Evolutionary conservation across 2,329 filamentous ascomycete species (phyloP).

Genomic region (Penicillium verrucosum): DNA sequence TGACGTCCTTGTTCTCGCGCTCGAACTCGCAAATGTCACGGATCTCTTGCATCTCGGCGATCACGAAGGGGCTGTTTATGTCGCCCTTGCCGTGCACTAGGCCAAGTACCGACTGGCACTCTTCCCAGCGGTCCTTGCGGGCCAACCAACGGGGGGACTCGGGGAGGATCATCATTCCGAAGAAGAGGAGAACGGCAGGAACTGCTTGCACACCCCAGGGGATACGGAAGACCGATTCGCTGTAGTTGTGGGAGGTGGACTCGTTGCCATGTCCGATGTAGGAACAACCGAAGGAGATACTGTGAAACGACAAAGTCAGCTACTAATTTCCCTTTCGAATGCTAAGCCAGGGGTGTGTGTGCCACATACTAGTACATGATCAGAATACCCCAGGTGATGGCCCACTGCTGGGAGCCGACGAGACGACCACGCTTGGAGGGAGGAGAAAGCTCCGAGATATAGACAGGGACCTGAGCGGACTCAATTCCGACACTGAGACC

Average conservation of each 20-base stretch:
- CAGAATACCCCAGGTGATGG: constrained; percentile 68
- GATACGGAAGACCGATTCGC: constrained; percentile 57
- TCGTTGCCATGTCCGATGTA: constrained; percentile 4
- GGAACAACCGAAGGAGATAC: constrained; percentile 39
- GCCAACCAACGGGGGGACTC: constrained; percentile 64
- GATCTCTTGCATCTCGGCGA: constrained; percentile 68
- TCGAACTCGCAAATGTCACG: constrained; percentile 72
- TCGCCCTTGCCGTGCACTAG: constrained; percentile 65
- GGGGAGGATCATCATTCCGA: constrained; percentile 53
- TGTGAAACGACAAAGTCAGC: constrained; percentile 16
- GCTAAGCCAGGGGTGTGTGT: constrained; percentile 55
- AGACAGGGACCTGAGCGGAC: constrained; percentile 68
- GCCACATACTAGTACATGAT: constrained; percentile 63
- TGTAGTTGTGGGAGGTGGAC: constrained; percentile 32
- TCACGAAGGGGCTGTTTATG: constrained; percentile 61
- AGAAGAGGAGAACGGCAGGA: constrained; percentile 56
- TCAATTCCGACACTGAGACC: constrained; percentile 71
- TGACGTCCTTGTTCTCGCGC: constrained; percentile 64
- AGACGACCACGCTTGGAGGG: constrained; percentile 58
- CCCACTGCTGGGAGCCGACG: constrained; percentile 71
- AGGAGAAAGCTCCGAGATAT: constrained; percentile 64
- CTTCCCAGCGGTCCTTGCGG: constrained; percentile 59
- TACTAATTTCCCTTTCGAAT: neutral
- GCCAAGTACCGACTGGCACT: constrained; percentile 48
- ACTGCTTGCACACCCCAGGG: constrained; percentile 65